These are phyloP conservation scores for Podaxis sp. DNA, from an alignment of 768 basidiomycete genomes.

Conservation along the genomic window DNA sequence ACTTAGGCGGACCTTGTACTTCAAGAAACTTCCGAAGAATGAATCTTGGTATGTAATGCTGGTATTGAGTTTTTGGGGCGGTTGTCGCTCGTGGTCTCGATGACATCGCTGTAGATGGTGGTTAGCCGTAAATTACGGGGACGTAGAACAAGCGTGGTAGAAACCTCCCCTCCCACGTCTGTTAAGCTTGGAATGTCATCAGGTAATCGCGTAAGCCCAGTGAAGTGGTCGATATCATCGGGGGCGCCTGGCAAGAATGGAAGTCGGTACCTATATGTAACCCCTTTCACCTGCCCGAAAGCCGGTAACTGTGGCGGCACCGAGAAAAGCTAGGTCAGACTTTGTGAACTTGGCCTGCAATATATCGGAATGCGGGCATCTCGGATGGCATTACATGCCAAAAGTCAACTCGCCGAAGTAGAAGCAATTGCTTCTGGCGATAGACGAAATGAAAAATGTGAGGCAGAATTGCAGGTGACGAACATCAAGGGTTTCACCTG, in stretches of 20 bases:
- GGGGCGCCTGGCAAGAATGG: slow-evolving; percentile 1
- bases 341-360: too few relatives aligned
- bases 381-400: neutral
- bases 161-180: neutral
- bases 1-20: slow-evolving; percentile 13
- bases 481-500: too few relatives aligned
- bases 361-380: neutral
- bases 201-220: neutral
- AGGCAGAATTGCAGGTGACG: too few relatives aligned
- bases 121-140: neutral
- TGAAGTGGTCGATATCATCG: neutral
- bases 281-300: neutral
- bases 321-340: neutral
- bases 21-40: slow-evolving; percentile 22
- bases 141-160: neutral
- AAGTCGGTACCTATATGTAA: neutral
- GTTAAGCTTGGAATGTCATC: neutral
- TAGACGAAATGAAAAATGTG: too few relatives aligned
- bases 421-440: too few relatives aligned
- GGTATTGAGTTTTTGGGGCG: slow-evolving; percentile 15
- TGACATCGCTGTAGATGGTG: neutral
- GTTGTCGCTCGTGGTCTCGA: neutral
- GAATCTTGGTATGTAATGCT: slow-evolving; percentile 23
- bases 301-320: slow-evolving; percentile 4
- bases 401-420: neutral